A percentile compares a stretch with the other conserved stretches of the same genome.
phyloP scores from a whole-genome alignment of 2,329 filamentous ascomycete species.

The Neonectria ditissima region DNA sequence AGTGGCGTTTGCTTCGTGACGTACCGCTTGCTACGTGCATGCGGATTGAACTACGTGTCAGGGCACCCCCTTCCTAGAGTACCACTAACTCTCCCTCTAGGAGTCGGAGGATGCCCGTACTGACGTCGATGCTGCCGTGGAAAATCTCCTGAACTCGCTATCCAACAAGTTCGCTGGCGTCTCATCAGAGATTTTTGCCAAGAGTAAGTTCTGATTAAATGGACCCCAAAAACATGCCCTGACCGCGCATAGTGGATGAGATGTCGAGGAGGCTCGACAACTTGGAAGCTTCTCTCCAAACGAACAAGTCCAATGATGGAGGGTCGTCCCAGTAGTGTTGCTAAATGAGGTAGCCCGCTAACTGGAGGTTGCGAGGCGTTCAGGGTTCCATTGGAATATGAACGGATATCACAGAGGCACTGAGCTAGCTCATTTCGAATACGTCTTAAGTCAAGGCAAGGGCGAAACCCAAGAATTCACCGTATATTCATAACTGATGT shows the following conservation, averaged over 20 bases:
- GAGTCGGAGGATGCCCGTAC: constrained; percentile 62
- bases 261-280: constrained; percentile 90
- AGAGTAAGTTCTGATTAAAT: constrained; percentile 70
- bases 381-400: constrained; percentile 30
- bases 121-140: constrained; percentile 82
- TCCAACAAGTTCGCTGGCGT: constrained; percentile 88
- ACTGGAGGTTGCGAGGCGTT: constrained; percentile 28
- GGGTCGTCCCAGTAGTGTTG: constrained; percentile 51
- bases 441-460: constrained; percentile 34
- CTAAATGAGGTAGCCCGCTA: not conserved
- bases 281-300: constrained; percentile 78
- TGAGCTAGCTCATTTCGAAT: constrained; percentile 21
- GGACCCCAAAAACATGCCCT: constrained; percentile 19
- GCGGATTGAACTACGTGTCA: not conserved
- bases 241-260: constrained; percentile 80
- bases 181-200: constrained; percentile 87
- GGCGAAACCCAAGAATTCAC: constrained; percentile 35
- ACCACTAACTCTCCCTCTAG: constrained; percentile 44
- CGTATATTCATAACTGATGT: constrained; percentile 33
- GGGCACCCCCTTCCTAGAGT: constrained; percentile 13
- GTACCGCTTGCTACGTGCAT: constrained; percentile 20
- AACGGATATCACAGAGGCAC: constrained; percentile 26
- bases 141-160: constrained; percentile 86
- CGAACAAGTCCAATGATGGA: constrained; percentile 61
- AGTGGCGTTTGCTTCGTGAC: not conserved